Conservation (phyloP, 139 green algal species). For the Chlamydomonas sphaeroides region DNA sequence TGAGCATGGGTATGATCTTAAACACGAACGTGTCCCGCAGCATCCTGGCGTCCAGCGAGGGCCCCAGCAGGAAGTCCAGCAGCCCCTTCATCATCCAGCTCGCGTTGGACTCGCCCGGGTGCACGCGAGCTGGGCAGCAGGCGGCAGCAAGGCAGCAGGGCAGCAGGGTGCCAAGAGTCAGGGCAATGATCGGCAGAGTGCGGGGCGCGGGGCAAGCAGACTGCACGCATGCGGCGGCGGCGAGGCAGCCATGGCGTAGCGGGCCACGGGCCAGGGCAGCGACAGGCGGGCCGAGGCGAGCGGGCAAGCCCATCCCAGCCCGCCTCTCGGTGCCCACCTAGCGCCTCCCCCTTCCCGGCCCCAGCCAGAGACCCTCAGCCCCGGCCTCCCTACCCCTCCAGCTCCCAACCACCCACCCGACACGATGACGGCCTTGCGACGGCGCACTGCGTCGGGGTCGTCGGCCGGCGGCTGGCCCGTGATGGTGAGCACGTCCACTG, state of each 20-base stretch:
- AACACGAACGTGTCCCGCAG: slow-evolving; percentile 77
- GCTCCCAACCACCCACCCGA: not conserved
- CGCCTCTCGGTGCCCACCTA: too few species aligned
- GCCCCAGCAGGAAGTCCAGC: slow-evolving; percentile 71
- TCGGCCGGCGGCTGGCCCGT: slow-evolving; percentile 47
- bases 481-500: slow-evolving; percentile 75
- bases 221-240: not conserved
- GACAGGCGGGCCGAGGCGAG: too few species aligned
- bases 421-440: slow-evolving; percentile 31
- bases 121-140: slow-evolving; percentile 71
- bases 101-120: slow-evolving; percentile 82
- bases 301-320: too few species aligned
- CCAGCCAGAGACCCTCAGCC: too few species aligned
- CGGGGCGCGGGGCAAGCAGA: not conserved
- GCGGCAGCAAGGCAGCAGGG: too few species aligned
- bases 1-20: slow-evolving; percentile 86
- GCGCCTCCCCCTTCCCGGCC: not conserved
- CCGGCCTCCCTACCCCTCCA: not conserved
- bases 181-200: too few species aligned
- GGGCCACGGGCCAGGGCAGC: too few species aligned
- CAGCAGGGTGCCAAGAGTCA: too few species aligned
- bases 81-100: slow-evolving; percentile 84
- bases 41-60: slow-evolving; percentile 52
- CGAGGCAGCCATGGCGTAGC: too few species aligned
- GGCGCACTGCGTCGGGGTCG: slow-evolving; percentile 23